Percentiles rank a stretch among this genome's conserved stretches.
phyloP scores from a whole-genome alignment of 495 filamentous ascomycete genomes.

The Neurospora sp. region DNA sequence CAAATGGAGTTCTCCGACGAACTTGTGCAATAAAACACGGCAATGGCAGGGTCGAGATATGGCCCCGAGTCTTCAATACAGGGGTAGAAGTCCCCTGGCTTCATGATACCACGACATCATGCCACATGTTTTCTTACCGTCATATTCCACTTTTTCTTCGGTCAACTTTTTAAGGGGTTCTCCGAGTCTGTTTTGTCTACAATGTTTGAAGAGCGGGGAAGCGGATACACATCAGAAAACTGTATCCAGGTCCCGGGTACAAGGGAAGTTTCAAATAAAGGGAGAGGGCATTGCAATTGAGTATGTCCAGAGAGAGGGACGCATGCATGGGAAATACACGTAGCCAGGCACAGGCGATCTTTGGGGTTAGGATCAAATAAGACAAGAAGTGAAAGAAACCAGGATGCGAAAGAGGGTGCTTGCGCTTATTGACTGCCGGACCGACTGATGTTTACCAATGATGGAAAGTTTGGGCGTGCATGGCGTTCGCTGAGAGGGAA shows the following conservation, averaged over 20 bases:
- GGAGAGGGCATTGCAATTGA: not conserved
- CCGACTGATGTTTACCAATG: not conserved
- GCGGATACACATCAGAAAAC: not conserved
- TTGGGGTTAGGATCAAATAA: not conserved
- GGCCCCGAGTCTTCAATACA: not conserved
- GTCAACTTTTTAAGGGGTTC: not conserved
- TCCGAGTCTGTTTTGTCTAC: conserved; percentile 4
- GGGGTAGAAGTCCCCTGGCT: conserved; percentile 6
- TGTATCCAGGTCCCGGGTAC: not conserved
- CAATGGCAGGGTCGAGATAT: not conserved
- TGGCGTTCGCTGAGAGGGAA: not conserved
- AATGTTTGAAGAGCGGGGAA: not conserved
- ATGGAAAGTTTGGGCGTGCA: not conserved
- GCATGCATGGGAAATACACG: not conserved
- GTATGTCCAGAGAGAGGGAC: not conserved
- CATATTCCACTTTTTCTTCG: not conserved
- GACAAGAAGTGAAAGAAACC: not conserved
- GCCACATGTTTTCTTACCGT: conserved; percentile 7
- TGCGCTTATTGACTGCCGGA: not conserved
- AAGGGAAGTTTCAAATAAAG: not conserved
- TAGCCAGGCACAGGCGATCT: not conserved
- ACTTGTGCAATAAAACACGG: conserved; percentile 27
- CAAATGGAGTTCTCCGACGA: conserved; percentile 19
- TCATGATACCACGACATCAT: conserved; percentile 13
- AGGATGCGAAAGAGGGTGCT: not conserved